Conservation (phyloP, 1,139 yeast genomes). For the Eremothecium sinecaudum region DNA sequence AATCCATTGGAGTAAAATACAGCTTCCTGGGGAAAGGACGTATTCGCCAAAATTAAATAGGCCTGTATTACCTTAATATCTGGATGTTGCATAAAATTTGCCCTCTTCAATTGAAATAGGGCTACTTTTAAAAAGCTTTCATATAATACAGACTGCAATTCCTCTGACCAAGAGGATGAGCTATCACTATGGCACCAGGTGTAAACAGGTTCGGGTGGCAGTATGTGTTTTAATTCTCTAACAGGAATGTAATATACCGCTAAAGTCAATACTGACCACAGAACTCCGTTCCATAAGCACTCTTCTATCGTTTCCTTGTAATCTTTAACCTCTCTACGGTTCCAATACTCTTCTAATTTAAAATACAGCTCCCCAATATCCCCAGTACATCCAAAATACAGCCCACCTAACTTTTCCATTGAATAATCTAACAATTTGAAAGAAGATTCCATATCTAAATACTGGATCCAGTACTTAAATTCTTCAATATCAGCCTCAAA, state of each 20-base stretch:
- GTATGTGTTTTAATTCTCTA: conserved; percentile 10
- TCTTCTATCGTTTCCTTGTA: conserved; percentile 15
- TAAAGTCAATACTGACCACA: conserved; percentile 27
- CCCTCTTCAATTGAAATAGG: conserved; percentile 13
- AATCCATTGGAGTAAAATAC: conserved; percentile 16
- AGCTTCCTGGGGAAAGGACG: conserved; percentile 14
- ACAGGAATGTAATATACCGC: conserved; percentile 24
- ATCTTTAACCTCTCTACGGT: conserved; percentile 10
- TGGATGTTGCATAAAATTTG: conserved; percentile 19
- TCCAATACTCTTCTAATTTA: conserved; percentile 23
- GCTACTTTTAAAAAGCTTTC: conserved; percentile 15
- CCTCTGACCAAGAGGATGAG: conserved; percentile 13
- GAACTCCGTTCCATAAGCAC: conserved; percentile 19
- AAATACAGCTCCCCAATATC: conserved; percentile 27
- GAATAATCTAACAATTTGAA: conserved; percentile 25
- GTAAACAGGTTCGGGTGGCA: conserved; percentile 11
- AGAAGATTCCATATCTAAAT: conserved; percentile 15
- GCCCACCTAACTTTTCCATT: conserved; percentile 25
- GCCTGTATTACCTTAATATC: conserved; percentile 24
- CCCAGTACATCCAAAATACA: conserved; percentile 27
- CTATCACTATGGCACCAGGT: conserved; percentile 8
- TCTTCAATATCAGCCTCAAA: conserved; percentile 9
- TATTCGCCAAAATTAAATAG: conserved; percentile 21
- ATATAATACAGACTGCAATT: conserved; percentile 11
- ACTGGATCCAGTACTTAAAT: conserved; percentile 12